Evolutionary conservation across 208 protist species (phyloP).

Genomic region (Acanthamoeba quina): DNA sequence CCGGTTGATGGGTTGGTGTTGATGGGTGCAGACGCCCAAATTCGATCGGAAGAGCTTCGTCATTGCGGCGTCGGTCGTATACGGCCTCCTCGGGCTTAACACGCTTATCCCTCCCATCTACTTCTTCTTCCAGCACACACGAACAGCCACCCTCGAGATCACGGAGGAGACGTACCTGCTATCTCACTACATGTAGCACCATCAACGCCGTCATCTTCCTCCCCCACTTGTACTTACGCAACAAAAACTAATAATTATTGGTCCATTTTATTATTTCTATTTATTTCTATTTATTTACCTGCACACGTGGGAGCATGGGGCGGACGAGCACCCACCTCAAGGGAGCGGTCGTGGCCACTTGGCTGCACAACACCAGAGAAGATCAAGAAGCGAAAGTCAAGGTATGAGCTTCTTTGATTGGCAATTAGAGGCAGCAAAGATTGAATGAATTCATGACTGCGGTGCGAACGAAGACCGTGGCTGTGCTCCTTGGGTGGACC

Average conservation of each 20-base stretch:
- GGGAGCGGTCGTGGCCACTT: neutral
- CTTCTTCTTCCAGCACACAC: constrained; percentile 56
- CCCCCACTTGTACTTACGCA: neutral
- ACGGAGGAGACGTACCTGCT: constrained; percentile 37
- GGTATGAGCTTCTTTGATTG: no score
- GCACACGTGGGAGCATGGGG: neutral
- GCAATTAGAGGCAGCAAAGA: neutral
- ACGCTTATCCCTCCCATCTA: constrained; percentile 40
- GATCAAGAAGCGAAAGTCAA: neutral
- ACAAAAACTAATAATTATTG: no score
- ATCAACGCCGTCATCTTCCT: neutral
- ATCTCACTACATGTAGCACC: neutral
- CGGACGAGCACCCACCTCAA: neutral
- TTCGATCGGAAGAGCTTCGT: constrained; percentile 61
- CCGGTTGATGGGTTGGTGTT: no score
- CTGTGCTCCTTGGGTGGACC: neutral
- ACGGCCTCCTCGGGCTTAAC: constrained; percentile 30
- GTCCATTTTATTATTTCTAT: no score
- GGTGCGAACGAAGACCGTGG: neutral
- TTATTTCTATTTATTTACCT: neutral
- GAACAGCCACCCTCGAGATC: constrained; percentile 53
- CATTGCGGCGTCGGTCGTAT: constrained; percentile 17
- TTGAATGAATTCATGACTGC: neutral
- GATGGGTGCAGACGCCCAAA: neutral
- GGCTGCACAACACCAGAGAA: neutral